Evolutionary conservation across 306 rosid genomes (phyloP).

Genomic region (Herpetospermum pedunculosum): DNA sequence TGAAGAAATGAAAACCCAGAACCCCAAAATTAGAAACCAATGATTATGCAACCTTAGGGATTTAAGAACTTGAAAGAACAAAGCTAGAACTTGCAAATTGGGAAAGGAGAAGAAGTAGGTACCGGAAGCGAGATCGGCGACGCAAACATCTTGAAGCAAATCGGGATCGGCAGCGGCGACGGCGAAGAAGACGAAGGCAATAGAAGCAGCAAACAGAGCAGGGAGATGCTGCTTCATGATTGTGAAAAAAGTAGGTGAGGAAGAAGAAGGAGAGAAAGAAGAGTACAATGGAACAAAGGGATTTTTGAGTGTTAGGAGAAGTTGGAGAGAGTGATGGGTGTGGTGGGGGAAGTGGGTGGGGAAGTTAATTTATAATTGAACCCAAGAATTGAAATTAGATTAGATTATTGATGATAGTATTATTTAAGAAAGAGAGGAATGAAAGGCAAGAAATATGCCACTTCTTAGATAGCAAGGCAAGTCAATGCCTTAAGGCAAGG

Average conservation of each 20-base stretch:
- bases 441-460: not conserved
- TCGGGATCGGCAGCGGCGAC: conserved; percentile 4
- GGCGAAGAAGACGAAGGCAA: not conserved
- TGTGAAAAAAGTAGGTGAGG: not conserved
- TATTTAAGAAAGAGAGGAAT: not conserved
- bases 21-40: not conserved
- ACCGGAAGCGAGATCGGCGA: conserved; percentile 12
- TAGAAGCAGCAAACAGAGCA: not conserved
- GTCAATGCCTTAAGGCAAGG: not conserved
- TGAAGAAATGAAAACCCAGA: not conserved
- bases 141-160: conserved; percentile 10
- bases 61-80: too few relatives aligned
- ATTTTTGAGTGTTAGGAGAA: not conserved
- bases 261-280: too few relatives aligned
- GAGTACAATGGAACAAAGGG: not conserved
- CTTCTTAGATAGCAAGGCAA: not conserved
- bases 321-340: not conserved
- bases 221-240: not conserved
- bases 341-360: not conserved
- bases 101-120: not conserved
- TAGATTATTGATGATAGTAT: not conserved
- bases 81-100: not conserved
- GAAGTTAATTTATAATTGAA: conserved; percentile 6
- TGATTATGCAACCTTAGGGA: not conserved
- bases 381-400: not conserved